These are phyloP conservation scores for Quillaja saponaria DNA, from an alignment of 306 rosid genomes.

Conservation along the genomic window DNA sequence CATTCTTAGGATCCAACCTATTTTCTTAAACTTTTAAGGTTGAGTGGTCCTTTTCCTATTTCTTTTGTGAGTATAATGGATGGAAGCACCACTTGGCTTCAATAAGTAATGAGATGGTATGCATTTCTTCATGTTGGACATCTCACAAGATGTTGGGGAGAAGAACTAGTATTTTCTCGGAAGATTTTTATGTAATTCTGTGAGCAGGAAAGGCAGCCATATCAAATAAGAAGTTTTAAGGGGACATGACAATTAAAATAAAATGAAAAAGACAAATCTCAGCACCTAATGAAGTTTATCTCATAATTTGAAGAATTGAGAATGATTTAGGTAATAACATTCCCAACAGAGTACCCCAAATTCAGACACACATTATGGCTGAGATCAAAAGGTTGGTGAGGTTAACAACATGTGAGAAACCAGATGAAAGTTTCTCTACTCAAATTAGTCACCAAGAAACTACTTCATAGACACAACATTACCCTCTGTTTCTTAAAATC, in stretches of 20 bases:
- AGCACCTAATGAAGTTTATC: conserved; percentile 4
- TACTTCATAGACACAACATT: neutral
- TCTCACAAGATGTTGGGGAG: neutral
- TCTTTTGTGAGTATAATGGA: conserved; percentile 2
- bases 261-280: conserved; percentile 1
- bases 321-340: conserved; percentile 11
- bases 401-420: neutral
- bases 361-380: conserved; percentile 10
- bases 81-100: conserved; percentile 1
- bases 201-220: too few relatives aligned
- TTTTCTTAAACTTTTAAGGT: too few relatives aligned
- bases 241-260: too few relatives aligned
- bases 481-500: neutral
- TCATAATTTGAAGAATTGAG: conserved; percentile 4
- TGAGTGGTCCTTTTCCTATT: too few relatives aligned
- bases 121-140: neutral
- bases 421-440: neutral
- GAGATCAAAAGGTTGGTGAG: neutral
- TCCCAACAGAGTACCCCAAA: conserved; percentile 1
- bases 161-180: too few relatives aligned
- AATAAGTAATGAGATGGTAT: conserved; percentile 4
- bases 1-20: conserved; percentile 14
- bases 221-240: too few relatives aligned
- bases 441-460: neutral
- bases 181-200: too few relatives aligned